phyloP scores from a whole-genome alignment of 176 grass and related monocot species.

The Oryza punctata region DNA sequence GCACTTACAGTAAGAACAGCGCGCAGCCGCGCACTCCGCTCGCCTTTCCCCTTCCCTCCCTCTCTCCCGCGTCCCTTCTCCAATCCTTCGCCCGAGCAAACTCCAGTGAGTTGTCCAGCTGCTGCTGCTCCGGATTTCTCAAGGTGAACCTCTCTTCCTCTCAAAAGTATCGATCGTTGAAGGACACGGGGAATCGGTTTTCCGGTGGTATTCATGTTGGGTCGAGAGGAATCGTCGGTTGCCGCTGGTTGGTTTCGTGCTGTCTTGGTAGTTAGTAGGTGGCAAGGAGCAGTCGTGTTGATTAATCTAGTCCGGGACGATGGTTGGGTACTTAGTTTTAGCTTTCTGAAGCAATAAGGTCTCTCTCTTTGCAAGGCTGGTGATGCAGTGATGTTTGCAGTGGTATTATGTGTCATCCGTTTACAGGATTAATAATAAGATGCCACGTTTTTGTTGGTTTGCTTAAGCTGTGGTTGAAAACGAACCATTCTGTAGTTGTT shows the following conservation, averaged over 20 bases:
- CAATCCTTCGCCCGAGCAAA: not conserved
- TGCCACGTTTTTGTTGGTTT: conserved; percentile 1
- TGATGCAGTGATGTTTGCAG: not conserved
- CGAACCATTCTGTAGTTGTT: not conserved
- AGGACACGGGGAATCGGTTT: not conserved
- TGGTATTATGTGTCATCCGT: not conserved
- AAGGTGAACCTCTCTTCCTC: conserved; percentile 18
- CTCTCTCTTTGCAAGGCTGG: not conserved
- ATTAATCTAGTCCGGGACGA: not conserved
- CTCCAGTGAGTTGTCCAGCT: not conserved
- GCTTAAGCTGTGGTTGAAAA: not conserved
- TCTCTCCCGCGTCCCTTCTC: not conserved
- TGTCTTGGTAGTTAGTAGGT: conserved; percentile 6
- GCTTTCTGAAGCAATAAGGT: not conserved
- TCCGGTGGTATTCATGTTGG: not conserved
- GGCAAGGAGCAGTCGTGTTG: not conserved
- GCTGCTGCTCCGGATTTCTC: conserved; percentile 25
- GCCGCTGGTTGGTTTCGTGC: not conserved
- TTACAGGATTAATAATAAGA: not conserved
- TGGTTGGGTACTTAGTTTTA: not conserved
- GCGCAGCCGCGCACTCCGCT: not conserved
- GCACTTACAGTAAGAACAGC: conserved; percentile 8
- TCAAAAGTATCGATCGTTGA: not conserved
- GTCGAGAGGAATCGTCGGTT: not conserved
- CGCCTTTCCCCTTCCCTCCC: conserved; percentile 34